Evolutionary conservation across 305 asterid genomes (phyloP).

Genomic region (Fraxinus floribunda): DNA sequence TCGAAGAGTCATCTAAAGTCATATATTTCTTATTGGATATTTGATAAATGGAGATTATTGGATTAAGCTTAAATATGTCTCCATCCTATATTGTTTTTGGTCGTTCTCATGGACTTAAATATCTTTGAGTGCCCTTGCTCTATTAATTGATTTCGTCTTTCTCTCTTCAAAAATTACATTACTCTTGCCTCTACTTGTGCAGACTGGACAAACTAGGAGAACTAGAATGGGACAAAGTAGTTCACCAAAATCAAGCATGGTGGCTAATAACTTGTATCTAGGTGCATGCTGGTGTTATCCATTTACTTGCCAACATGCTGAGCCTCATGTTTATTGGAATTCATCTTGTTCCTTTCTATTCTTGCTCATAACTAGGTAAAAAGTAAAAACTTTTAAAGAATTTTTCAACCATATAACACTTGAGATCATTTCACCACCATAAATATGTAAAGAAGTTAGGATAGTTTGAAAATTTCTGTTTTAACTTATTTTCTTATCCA

Average conservation of each 20-base stretch:
- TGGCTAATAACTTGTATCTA: constrained; percentile 85
- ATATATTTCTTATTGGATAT: no score
- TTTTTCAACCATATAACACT: not conserved
- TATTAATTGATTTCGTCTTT: not conserved
- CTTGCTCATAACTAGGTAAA: constrained; percentile 8
- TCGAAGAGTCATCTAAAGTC: no score
- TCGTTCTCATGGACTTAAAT: no score
- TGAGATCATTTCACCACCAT: not conserved
- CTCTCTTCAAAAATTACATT: not conserved
- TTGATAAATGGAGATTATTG: no score
- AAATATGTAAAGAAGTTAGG: not conserved
- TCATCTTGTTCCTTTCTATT: constrained; percentile 23
- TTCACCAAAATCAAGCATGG: constrained; percentile 68
- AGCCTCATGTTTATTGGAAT: constrained; percentile 84
- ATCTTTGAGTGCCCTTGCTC: not conserved
- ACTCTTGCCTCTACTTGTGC: constrained; percentile 25
- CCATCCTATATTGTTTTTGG: no score
- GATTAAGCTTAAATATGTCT: no score
- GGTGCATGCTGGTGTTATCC: constrained; percentile 95
- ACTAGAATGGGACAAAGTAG: constrained; percentile 77
- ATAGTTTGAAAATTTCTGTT: not conserved
- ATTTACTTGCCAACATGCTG: constrained; percentile 85
- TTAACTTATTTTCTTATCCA: no score
- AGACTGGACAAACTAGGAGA: constrained; percentile 86
- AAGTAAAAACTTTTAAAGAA: not conserved